Conservation (phyloP, 768 basidiomycete species). For the Phlebiopsis flavidoalba region DNA sequence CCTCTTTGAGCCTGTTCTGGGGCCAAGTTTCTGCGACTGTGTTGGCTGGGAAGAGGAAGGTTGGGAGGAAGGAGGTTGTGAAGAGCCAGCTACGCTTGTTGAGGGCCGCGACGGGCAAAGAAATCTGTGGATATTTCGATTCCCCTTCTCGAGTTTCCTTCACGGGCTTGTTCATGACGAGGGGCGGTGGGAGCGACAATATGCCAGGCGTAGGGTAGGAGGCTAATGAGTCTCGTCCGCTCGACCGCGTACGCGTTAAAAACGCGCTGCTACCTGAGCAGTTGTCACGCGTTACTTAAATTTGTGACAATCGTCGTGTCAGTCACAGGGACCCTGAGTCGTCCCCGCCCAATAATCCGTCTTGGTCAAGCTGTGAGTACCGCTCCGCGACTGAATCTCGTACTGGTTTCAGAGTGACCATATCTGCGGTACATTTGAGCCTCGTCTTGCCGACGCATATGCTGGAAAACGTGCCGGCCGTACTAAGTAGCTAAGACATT, state of each 20-base stretch:
- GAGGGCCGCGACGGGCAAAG: conserved; percentile 32
- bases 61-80: conserved; percentile 14
- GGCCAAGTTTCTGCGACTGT: conserved; percentile 4
- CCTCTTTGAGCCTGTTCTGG: neutral
- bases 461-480: neutral
- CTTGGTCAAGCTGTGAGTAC: conserved; percentile 4
- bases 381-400: neutral
- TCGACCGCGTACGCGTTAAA: too few species aligned
- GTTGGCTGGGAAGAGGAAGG: conserved; percentile 4
- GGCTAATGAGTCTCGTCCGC: neutral
- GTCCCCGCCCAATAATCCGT: neutral
- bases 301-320: neutral
- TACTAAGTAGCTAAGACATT: neutral
- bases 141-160: conserved; percentile 13
- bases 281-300: neutral
- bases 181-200: neutral
- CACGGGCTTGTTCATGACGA: conserved; percentile 10
- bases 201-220: neutral
- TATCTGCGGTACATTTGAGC: neutral
- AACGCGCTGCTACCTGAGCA: neutral
- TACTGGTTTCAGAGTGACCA: neutral
- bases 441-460: neutral
- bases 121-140: conserved; percentile 40
- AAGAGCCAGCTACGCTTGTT: conserved; percentile 17
- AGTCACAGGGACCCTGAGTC: neutral